Conservation (phyloP, 2,329 filamentous ascomycete species). For the Allantophomopsis cytisporea region DNA sequence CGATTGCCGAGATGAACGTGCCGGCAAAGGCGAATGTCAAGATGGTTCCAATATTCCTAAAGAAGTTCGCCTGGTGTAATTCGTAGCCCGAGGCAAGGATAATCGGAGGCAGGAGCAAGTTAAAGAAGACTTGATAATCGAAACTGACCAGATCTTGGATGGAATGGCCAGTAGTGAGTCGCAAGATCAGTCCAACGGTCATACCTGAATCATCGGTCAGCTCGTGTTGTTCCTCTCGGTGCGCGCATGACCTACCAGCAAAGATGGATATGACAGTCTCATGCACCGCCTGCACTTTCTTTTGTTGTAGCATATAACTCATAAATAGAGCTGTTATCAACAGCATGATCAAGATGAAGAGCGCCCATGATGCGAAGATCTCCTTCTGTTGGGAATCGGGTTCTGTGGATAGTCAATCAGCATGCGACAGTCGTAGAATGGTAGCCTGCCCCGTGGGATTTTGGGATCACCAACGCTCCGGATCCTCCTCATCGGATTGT, state of each 20-base stretch:
- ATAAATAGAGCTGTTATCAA: constrained; percentile 92
- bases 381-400: constrained; percentile 83
- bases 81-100: constrained; percentile 96
- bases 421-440: constrained; percentile 1
- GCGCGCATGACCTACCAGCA: constrained; percentile 44
- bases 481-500: constrained; percentile 13
- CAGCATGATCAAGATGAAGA: constrained; percentile 92
- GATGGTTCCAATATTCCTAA: constrained; percentile 94
- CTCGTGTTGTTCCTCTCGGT: too few relatives aligned
- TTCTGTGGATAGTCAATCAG: constrained; percentile 25
- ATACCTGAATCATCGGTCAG: constrained; percentile 47
- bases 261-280: constrained; percentile 98
- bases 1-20: constrained; percentile 93
- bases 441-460: neutral
- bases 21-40: constrained; percentile 95
- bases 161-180: constrained; percentile 66
- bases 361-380: constrained; percentile 88
- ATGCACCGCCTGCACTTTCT: constrained; percentile 93
- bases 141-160: constrained; percentile 90
- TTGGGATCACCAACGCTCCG: constrained; percentile 7
- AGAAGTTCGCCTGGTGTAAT: constrained; percentile 97
- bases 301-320: constrained; percentile 91
- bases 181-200: constrained; percentile 82
- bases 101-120: constrained; percentile 93
- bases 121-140: constrained; percentile 99